phyloP scores from a whole-genome alignment of 2,329 filamentous ascomycete species.

The Cercospora berteroae region DNA sequence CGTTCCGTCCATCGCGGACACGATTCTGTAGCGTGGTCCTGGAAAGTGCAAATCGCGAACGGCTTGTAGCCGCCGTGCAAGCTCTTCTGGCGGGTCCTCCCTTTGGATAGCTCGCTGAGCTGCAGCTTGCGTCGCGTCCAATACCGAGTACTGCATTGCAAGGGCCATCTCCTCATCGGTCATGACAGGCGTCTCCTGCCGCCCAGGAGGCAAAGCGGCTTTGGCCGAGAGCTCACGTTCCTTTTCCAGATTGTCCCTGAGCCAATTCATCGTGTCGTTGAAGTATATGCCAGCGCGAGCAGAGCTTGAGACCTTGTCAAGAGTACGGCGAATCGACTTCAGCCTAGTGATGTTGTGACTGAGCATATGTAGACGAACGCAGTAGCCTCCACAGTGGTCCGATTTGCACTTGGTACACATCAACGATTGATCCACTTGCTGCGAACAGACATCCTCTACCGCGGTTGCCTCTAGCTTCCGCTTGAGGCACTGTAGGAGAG shows the following conservation, averaged over 20 bases:
- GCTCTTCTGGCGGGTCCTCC: not conserved
- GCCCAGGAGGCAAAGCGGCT: not conserved
- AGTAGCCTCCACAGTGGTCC: constrained; percentile 15
- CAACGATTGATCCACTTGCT: not conserved
- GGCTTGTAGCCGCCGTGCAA: not conserved
- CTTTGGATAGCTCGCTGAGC: not conserved
- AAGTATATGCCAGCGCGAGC: constrained; percentile 12
- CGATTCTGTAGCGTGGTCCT: not conserved
- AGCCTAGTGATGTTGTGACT: constrained; percentile 11
- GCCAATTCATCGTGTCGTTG: constrained; percentile 1
- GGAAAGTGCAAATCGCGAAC: constrained; percentile 3
- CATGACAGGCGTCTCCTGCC: constrained; percentile 12
- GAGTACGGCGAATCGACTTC: constrained; percentile 6
- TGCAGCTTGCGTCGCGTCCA: constrained; percentile 1
- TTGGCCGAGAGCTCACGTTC: constrained; percentile 10
- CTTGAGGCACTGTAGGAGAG: constrained; percentile 18
- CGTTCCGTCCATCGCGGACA: not conserved
- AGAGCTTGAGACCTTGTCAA: constrained; percentile 14
- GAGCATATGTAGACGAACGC: constrained; percentile 9
- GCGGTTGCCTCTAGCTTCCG: constrained; percentile 10
- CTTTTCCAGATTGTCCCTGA: constrained; percentile 14
- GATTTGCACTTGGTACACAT: constrained; percentile 11
- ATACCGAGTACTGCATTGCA: constrained; percentile 8
- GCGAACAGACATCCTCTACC: constrained; percentile 5
- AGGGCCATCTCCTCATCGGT: constrained; percentile 14